Evolutionary conservation across 2,329 filamentous ascomycete species (phyloP), one percentile per base, ranked within the genome.

Genomic region (Westerdykella sp.): DNA sequence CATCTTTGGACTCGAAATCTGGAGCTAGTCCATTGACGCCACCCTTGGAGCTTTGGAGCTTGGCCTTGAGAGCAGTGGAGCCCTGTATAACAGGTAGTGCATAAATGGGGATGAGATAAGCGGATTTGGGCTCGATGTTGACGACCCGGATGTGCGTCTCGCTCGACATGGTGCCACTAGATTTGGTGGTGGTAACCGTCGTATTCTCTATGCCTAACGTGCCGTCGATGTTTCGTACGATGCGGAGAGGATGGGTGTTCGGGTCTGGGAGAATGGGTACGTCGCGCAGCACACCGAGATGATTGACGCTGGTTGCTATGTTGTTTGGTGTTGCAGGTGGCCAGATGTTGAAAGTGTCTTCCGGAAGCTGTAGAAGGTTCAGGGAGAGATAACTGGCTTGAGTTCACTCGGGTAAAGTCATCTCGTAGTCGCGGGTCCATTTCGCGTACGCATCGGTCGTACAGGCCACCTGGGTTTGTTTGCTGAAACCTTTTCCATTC

Each of bases 191-290:
- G 14, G 31, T 41, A 13, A 35, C 36, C 15, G 22, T 47, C 13
- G 25, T 47, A 34, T 42, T 45, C 30, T 50, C 47, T n/a, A 47
- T 15, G 9, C 43, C 45, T 10, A 43, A 14, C 2, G 46, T 46
- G 5, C 41, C 46, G 34, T 49, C 46, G 13, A 49, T 43, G 32
- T 46, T 46, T 23, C 30, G n/a, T 6, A 49, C 46, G 2, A 46
- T 36, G 9, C 43, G 39, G 5, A 46, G 41, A 1, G 40, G 46
- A 15, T 49, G 46, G n/a, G 22, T 41, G 18, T 46, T 37, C n/a
- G 37, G n/a, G 30, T 46, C 38, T 18, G 43, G 46, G 9, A 42
- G 28, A 4, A 49, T 34, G 11, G 43, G 39, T 11, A 40, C 16
- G 12, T 45, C 40, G 3, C 45, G 34, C 30, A 47, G 40, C 13